These are phyloP conservation scores for Colletotrichum graminicola DNA, from an alignment of 2,329 filamentous ascomycete genomes.

Conservation along the genomic window DNA sequence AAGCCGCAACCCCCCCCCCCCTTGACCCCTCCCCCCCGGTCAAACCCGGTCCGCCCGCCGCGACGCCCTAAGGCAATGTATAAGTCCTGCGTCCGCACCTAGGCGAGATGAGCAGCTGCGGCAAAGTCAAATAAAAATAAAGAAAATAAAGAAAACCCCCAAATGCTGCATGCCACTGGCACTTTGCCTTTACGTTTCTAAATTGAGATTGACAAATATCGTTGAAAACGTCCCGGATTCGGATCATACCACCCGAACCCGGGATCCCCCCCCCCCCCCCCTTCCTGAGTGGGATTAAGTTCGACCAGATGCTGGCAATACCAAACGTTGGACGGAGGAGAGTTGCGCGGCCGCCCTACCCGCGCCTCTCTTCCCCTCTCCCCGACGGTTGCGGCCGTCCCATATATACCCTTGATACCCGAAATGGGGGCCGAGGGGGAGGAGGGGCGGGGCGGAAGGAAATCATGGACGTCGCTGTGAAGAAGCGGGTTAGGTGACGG, in stretches of 20 bases:
- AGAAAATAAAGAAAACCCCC: background rate
- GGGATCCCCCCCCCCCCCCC: no score
- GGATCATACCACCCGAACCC: background rate
- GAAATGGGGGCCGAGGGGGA: no score
- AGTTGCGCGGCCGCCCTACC: conserved; percentile 16
- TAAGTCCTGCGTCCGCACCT: conserved; percentile 32
- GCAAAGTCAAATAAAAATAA: no score
- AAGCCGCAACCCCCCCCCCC: background rate
- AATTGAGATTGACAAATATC: background rate
- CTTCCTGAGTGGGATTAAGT: no score
- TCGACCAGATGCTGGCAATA: no score
- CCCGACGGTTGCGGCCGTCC: background rate
- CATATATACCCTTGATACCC: background rate
- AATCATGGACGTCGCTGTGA: background rate
- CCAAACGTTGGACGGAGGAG: no score
- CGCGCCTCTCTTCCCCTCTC: conserved; percentile 2
- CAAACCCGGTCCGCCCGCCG: background rate
- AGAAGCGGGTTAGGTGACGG: background rate
- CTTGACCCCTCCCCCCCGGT: no score
- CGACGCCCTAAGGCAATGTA: conserved; percentile 18
- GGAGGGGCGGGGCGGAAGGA: background rate
- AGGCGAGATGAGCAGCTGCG: conserved; percentile 28
- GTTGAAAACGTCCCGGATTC: background rate
- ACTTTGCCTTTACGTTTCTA: background rate
- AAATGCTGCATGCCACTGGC: background rate